A percentile compares a stretch with the other conserved stretches of the same genome.
These are phyloP conservation scores for Hypsizygus ulmarius DNA, from an alignment of 1,284 basidiomycete species.

Conservation along the genomic window DNA sequence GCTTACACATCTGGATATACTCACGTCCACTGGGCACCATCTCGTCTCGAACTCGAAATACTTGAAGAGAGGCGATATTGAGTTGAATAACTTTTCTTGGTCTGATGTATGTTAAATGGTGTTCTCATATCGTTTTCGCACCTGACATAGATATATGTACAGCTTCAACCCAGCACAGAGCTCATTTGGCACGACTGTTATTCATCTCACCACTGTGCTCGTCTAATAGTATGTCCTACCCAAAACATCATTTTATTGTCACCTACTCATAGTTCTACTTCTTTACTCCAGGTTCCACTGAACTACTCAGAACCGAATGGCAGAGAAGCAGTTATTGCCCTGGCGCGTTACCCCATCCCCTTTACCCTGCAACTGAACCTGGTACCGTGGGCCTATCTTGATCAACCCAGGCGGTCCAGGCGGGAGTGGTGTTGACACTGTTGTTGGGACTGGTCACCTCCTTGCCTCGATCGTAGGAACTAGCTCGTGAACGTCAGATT, in stretches of 20 bases:
- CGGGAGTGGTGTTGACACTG: conserved; percentile 40
- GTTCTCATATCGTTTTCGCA: no score
- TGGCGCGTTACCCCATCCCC: conserved; percentile 17
- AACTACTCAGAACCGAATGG: conserved; percentile 16
- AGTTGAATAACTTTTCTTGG: no score
- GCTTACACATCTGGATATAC: not conserved
- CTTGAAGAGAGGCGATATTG: no score
- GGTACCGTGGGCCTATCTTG: conserved; percentile 31
- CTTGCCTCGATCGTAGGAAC: conserved; percentile 37
- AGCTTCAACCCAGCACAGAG: conserved; percentile 8
- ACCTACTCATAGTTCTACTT: not conserved
- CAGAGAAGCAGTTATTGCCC: conserved; percentile 17
- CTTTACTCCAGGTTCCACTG: conserved; percentile 9
- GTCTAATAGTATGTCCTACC: conserved; percentile 23
- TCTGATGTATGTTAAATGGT: no score
- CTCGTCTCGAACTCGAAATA: no score
- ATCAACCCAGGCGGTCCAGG: conserved; percentile 56
- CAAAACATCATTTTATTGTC: not conserved
- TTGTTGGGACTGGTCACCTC: conserved; percentile 25
- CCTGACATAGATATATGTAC: no score
- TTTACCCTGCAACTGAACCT: conserved; percentile 3
- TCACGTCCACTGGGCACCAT: not conserved
- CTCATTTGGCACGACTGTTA: conserved; percentile 22
- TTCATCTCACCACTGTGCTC: conserved; percentile 24
- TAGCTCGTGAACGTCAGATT: conserved; percentile 31